Conservation (phyloP, 352 stramenopile species). For the Globisporangium canariense region DNA sequence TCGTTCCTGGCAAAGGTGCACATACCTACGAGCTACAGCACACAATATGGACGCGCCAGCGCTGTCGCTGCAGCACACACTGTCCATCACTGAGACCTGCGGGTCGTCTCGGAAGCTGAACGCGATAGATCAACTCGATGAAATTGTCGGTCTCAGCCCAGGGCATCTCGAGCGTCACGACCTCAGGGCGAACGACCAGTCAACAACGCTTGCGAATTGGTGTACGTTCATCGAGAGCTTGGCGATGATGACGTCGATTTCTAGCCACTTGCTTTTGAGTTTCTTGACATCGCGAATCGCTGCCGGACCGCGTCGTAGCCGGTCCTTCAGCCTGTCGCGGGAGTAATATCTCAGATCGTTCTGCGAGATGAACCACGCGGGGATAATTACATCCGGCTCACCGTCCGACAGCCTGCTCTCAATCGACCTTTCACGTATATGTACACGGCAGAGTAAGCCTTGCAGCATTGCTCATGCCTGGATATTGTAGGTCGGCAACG, state of each 20-base stretch:
- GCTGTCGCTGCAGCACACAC: background rate
- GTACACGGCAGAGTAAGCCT: no score
- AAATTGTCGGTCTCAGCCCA: background rate
- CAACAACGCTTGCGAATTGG: background rate
- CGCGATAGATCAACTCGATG: background rate
- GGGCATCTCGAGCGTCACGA: background rate
- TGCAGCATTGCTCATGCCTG: no score
- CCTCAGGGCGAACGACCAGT: background rate
- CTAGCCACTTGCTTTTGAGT: background rate
- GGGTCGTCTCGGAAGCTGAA: background rate
- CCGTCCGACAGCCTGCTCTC: no score
- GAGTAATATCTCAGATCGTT: background rate
- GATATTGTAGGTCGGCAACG: no score
- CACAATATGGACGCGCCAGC: no score
- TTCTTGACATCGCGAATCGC: background rate
- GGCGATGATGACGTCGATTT: background rate
- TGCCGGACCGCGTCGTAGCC: background rate
- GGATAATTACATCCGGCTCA: background rate
- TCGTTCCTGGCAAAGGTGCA: no score
- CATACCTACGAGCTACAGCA: no score
- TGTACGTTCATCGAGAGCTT: background rate
- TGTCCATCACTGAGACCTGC: constrained; percentile 4
- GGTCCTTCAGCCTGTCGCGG: background rate
- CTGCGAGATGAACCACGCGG: constrained; percentile 3
- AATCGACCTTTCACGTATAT: no score